These are phyloP conservation scores for Thozetella sp. DNA, from an alignment of 495 filamentous ascomycete genomes.

Conservation along the genomic window DNA sequence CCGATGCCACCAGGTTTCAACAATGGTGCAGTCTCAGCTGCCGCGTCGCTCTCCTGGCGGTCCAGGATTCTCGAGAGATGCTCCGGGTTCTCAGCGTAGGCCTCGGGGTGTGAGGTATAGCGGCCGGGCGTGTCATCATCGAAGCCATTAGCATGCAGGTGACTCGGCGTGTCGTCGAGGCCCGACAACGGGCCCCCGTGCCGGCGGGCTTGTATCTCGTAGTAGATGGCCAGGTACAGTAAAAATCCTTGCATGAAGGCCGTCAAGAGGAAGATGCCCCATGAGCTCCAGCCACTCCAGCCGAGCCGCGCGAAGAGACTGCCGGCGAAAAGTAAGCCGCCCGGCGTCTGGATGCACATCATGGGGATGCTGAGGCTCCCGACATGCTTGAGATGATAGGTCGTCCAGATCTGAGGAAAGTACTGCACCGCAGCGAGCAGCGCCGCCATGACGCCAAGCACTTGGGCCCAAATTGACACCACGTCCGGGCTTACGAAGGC, in stretches of 20 bases:
- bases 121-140: constrained; percentile 33
- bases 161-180: constrained; percentile 11
- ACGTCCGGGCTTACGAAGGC: constrained; percentile 54
- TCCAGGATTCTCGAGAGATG: constrained; percentile 38
- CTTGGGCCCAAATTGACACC: constrained; percentile 77
- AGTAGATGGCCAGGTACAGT: constrained; percentile 77
- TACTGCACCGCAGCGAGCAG: constrained; percentile 88
- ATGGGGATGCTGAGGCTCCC: constrained; percentile 92
- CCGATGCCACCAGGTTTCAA: constrained; percentile 37
- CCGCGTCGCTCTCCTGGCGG: constrained; percentile 38
- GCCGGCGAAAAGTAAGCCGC: constrained; percentile 82
- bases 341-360: constrained; percentile 98
- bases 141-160: constrained; percentile 28
- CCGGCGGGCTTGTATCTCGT: constrained; percentile 49
- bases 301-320: constrained; percentile 84
- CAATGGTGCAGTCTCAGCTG: constrained; percentile 43
- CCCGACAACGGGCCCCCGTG: constrained; percentile 9
- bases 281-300: constrained; percentile 87
- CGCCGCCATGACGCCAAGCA: constrained; percentile 76
- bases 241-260: constrained; percentile 85
- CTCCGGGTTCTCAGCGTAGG: constrained; percentile 37
- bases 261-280: constrained; percentile 86
- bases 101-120: constrained; percentile 37
- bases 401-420: constrained; percentile 91
- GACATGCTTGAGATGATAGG: constrained; percentile 78